phyloP scores from a whole-genome alignment of 805 yeast genomes.

The Monosporozyma unispora region DNA sequence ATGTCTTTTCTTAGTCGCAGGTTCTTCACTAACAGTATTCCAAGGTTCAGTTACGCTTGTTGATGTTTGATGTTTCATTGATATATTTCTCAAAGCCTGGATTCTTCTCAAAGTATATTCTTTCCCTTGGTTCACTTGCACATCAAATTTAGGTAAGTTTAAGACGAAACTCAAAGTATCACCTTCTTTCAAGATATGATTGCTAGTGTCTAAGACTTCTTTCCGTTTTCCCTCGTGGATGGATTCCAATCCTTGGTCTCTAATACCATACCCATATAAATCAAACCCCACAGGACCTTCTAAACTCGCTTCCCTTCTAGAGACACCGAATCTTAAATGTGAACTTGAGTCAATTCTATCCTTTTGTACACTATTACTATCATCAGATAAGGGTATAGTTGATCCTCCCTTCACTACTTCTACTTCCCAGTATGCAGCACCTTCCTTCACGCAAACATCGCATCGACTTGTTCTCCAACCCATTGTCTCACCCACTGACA shows the following conservation, averaged over 20 bases:
- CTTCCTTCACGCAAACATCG: conserved; percentile 69
- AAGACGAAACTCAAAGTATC: conserved; percentile 78
- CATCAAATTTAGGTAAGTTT: conserved; percentile 47
- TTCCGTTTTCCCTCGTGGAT: conserved; percentile 41
- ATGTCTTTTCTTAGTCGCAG: conserved; percentile 4
- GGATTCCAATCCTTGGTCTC: conserved; percentile 69
- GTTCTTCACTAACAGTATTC: background rate
- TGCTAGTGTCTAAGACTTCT: conserved; percentile 40
- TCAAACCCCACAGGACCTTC: conserved; percentile 97
- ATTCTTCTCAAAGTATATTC: conserved; percentile 30
- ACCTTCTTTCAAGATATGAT: conserved; percentile 44
- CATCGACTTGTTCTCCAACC: conserved; percentile 81
- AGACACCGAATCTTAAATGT: conserved; percentile 78
- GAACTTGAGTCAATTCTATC: conserved; percentile 26
- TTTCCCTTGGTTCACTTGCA: conserved; percentile 37
- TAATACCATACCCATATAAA: conserved; percentile 83
- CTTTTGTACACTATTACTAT: conserved; percentile 6
- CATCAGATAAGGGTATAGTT: conserved; percentile 1
- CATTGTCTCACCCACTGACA: conserved; percentile 44
- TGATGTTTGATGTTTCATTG: background rate
- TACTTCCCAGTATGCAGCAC: conserved; percentile 73
- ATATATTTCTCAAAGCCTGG: conserved; percentile 15
- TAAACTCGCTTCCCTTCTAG: conserved; percentile 75
- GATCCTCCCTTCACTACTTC: conserved; percentile 37
- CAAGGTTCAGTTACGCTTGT: background rate